A percentile compares a stretch with the other conserved stretches of the same genome.
These are phyloP conservation scores for Diplodia seriata DNA, from an alignment of 2,329 filamentous ascomycete genomes.

Conservation along the genomic window DNA sequence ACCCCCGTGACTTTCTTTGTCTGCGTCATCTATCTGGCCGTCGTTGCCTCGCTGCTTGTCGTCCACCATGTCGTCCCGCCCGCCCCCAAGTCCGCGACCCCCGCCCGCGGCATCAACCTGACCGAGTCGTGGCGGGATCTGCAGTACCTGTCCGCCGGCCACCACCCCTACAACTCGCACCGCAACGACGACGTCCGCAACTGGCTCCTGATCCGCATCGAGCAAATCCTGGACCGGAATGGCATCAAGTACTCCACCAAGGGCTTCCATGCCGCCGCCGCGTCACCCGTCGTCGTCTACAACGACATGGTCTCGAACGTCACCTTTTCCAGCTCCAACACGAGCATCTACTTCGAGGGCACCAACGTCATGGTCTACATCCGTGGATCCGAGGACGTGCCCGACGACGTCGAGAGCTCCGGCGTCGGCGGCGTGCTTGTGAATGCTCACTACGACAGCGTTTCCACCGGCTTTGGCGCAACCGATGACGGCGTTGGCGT, in stretches of 20 bases:
- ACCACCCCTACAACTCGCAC: conserved; percentile 88
- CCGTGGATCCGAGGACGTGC: conserved; percentile 75
- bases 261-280: conserved; percentile 14
- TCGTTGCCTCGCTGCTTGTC: conserved; percentile 74
- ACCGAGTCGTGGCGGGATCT: conserved; percentile 88
- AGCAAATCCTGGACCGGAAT: conserved; percentile 72
- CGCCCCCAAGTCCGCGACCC: conserved; percentile 33
- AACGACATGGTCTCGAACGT: conserved; percentile 81
- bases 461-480: conserved; percentile 89
- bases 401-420: conserved; percentile 48
- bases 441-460: conserved; percentile 94
- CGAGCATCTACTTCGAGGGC: conserved; percentile 83
- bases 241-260: conserved; percentile 54
- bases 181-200: conserved; percentile 80
- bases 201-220: conserved; percentile 75
- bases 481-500: conserved; percentile 94
- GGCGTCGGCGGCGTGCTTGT: conserved; percentile 77
- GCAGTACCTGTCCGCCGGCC: conserved; percentile 73
- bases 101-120: conserved; percentile 73
- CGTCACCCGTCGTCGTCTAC: conserved; percentile 67
- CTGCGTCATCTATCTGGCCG: conserved; percentile 75
- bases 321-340: conserved; percentile 65
- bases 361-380: conserved; percentile 94
- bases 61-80: conserved; percentile 78
- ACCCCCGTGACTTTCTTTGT: conserved; percentile 82